Evolutionary conservation across 306 rosid genomes (phyloP).

Genomic region (Cicer cuneatum): DNA sequence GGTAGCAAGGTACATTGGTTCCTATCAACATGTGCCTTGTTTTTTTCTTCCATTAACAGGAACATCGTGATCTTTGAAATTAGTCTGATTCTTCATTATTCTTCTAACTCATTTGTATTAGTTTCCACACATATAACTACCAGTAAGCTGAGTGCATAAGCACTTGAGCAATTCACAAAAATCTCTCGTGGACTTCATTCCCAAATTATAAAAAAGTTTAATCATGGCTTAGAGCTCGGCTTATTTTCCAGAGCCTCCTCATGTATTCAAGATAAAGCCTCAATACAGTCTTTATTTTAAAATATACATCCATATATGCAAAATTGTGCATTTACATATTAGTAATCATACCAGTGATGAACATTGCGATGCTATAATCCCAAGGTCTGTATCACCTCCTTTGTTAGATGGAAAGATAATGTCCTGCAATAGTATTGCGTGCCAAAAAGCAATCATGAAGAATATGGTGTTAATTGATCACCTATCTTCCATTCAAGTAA

Average conservation of each 20-base stretch:
- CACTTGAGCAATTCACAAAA: not conserved
- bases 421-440: slow-evolving; percentile 56
- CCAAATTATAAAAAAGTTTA: not conserved
- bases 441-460: slow-evolving; percentile 32
- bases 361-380: slow-evolving; percentile 59
- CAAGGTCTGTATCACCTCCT: slow-evolving; percentile 70
- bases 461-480: slow-evolving; percentile 8
- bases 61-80: not conserved
- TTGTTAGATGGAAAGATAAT: slow-evolving; percentile 68
- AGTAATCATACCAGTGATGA: slow-evolving; percentile 78
- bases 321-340: slow-evolving; percentile 29
- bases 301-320: slow-evolving; percentile 25
- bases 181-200: slow-evolving; percentile 1
- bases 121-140: not conserved
- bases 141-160: not conserved
- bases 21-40: not conserved
- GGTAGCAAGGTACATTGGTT: too few relatives aligned
- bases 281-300: slow-evolving; percentile 25
- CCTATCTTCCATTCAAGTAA: slow-evolving; percentile 35
- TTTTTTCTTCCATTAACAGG: not conserved
- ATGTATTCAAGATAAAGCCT: slow-evolving; percentile 26
- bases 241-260: slow-evolving; percentile 17
- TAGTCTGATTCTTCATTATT: not conserved
- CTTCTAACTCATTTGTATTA: not conserved
- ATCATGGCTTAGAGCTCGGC: slow-evolving; percentile 1